Conservation (phyloP, 192 early-diverging fungal species). For the Nowakowskiella sp. region DNA sequence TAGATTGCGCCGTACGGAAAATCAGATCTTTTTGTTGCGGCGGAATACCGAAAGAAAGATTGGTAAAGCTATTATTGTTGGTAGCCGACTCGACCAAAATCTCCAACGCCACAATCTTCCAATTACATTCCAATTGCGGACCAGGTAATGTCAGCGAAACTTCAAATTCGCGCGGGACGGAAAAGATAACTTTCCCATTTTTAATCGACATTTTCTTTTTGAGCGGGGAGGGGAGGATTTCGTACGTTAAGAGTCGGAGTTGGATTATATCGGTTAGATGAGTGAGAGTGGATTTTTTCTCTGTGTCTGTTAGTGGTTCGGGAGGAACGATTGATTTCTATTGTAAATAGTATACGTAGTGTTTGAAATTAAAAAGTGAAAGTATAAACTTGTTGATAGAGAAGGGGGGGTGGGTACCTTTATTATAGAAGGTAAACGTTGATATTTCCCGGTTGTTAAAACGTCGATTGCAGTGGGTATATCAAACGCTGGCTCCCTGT, state of each 20-base stretch:
- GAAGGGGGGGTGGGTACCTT: constrained; percentile 33
- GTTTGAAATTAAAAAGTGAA: background rate
- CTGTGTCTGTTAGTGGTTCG: constrained; percentile 42
- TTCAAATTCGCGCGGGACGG: constrained; percentile 58
- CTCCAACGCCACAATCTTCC: constrained; percentile 64
- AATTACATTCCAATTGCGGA: constrained; percentile 41
- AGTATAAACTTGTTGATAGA: background rate
- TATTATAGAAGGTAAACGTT: constrained; percentile 66
- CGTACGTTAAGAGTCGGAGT: constrained; percentile 60
- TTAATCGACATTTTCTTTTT: constrained; percentile 17
- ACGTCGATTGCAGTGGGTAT: constrained; percentile 77
- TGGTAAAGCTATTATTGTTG: constrained; percentile 24
- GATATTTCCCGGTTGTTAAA: constrained; percentile 74
- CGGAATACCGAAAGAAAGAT: too few relatives aligned
- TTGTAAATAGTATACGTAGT: constrained; percentile 21
- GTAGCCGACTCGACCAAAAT: constrained; percentile 54
- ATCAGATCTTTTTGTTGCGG: too few relatives aligned
- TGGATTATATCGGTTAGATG: constrained; percentile 65
- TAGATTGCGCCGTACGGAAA: too few relatives aligned
- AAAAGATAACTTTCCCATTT: constrained; percentile 67
- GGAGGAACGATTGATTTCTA: constrained; percentile 38
- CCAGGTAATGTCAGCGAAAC: constrained; percentile 64
- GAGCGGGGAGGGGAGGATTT: constrained; percentile 52
- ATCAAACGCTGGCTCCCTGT: constrained; percentile 72
- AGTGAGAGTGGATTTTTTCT: constrained; percentile 53